phyloP scores from a whole-genome alignment of 2,329 filamentous ascomycete genomes.

The Cladophialophora exuberans region DNA sequence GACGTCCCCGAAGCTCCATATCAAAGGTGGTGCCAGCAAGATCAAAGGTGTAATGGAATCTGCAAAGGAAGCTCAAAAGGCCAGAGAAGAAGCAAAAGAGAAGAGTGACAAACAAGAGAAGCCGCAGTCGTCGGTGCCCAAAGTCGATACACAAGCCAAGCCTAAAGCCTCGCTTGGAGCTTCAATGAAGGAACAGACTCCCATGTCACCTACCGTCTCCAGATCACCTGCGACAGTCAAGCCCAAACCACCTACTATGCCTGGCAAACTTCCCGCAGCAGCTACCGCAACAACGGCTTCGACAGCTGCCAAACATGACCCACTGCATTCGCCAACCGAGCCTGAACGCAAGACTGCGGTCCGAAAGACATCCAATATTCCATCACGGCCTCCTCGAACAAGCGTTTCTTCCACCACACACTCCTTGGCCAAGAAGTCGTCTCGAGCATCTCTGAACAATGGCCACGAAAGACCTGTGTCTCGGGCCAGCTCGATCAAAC shows the following conservation, averaged over 20 bases:
- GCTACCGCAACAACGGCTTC: slow-evolving; percentile 46
- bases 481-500: slow-evolving; percentile 44
- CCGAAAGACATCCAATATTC: slow-evolving; percentile 32
- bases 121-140: slow-evolving; percentile 19
- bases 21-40: slow-evolving; percentile 34
- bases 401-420: slow-evolving; percentile 30
- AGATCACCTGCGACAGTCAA: slow-evolving; percentile 34
- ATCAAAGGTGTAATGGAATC: slow-evolving; percentile 37
- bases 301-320: slow-evolving; percentile 40
- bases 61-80: slow-evolving; percentile 35
- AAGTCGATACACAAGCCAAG: slow-evolving; percentile 14
- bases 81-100: slow-evolving; percentile 26
- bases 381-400: slow-evolving; percentile 28
- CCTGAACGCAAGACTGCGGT: slow-evolving; percentile 28
- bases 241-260: slow-evolving; percentile 45
- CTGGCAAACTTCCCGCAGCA: slow-evolving; percentile 45
- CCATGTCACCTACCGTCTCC: slow-evolving; percentile 27
- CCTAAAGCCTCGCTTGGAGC: slow-evolving; percentile 1
- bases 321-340: slow-evolving; percentile 20
- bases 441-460: slow-evolving; percentile 35
- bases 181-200: slow-evolving; percentile 26
- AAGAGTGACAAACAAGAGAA: slow-evolving; percentile 30
- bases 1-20: slow-evolving; percentile 21
- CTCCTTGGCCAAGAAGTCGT: slow-evolving; percentile 36
- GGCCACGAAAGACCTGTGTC: slow-evolving; percentile 43